Evolutionary conservation across 2,329 filamentous ascomycete genomes (phyloP).

Genomic region (Daldinia eschscholtzii): DNA sequence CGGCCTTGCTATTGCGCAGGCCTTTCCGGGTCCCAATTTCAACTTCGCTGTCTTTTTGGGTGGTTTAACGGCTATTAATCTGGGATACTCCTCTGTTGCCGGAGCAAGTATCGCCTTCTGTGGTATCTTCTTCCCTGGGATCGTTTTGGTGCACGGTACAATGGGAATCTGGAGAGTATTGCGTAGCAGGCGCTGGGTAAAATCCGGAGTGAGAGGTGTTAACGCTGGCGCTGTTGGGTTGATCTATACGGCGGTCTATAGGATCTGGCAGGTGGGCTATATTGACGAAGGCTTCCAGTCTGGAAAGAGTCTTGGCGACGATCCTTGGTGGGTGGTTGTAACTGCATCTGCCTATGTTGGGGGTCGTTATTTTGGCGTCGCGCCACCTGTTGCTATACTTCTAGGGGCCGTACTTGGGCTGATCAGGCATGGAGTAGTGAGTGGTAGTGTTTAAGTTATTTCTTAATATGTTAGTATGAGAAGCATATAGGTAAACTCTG

Average conservation of each 20-base stretch:
- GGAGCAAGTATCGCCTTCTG: conserved; percentile 66
- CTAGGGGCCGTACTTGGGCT: conserved; percentile 54
- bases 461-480: background rate
- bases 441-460: background rate
- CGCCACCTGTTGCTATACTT: conserved; percentile 53
- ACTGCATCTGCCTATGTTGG: conserved; percentile 59
- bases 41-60: conserved; percentile 60
- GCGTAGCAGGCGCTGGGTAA: conserved; percentile 61
- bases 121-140: conserved; percentile 66
- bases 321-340: conserved; percentile 75
- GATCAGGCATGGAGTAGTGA: conserved; percentile 37
- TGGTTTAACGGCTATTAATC: conserved; percentile 59
- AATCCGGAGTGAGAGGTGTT: conserved; percentile 64
- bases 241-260: conserved; percentile 74
- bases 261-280: conserved; percentile 72
- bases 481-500: too few species aligned
- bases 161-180: conserved; percentile 69
- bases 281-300: conserved; percentile 61
- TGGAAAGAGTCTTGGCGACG: conserved; percentile 67
- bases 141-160: conserved; percentile 63
- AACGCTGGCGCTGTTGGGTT: conserved; percentile 72
- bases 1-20: conserved; percentile 77
- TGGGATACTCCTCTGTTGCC: conserved; percentile 53
- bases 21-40: conserved; percentile 74
- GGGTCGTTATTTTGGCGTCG: conserved; percentile 51